Evolutionary conservation across 2,329 filamentous ascomycete genomes (phyloP), one percentile per base, ranked within the genome.

Genomic region (Aspergillus jensenii): DNA sequence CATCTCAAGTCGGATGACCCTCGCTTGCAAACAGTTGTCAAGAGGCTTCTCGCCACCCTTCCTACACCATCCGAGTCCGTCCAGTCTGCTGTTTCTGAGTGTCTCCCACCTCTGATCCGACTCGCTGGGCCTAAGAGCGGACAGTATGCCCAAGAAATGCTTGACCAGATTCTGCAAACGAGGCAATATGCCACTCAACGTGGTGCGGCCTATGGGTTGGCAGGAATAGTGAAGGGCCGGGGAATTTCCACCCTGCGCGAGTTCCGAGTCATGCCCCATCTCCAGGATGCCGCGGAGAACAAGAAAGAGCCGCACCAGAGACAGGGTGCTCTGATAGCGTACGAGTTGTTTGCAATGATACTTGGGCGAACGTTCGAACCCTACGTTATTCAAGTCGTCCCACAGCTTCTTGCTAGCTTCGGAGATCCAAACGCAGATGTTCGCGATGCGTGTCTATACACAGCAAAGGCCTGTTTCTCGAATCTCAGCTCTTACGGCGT

Each of bases 21-120:
- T 64, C 93, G 96, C 68, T 86, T 98, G 49, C 91, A 93, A 1
- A 87, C 89, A 56, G 95, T 99, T 46, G 88, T 99, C 51, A 88
- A 93, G 65, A 87, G 92, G 61, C 81, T 99, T 21, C 82, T 99
- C 56, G 86, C 87, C 21, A 97, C 96, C 6, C 81, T 99, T 45
- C 95, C 89, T 73, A 98, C 93, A 12, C 95, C 95, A 27, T 98
- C 95, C 0, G 95, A 99, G 75, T 93, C 91, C 15, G 95, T 99
- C 1, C 95, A 99, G 74, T 97, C 95, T 71, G 95, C 95, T 47
- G 93, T 98, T 58, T 92, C 96, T 3, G 91, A 95, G 69, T 99
- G 95, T 68, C 80, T 99, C 21, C 93, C 95, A 14, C 93, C 95
- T 1, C 82, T 99, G n/a, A 87, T 99, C 33, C 87, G 86, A 58